These are phyloP conservation scores for Ambrosiella cleistominuta DNA, from an alignment of 2,329 filamentous ascomycete genomes.

Conservation along the genomic window DNA sequence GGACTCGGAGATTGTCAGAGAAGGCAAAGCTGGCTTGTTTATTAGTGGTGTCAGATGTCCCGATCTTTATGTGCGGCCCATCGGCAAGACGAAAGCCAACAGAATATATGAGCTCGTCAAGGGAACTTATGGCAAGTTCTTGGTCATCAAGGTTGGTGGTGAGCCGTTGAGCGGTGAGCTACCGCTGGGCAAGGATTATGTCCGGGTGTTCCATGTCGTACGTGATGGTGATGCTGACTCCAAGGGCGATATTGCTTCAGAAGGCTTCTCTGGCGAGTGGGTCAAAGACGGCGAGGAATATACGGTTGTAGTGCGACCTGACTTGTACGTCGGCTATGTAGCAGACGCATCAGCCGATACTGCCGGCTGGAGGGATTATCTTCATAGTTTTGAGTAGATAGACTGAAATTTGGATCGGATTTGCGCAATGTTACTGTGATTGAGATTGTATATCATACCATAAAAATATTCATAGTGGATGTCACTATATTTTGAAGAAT, in stretches of 20 bases:
- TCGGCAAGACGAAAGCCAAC: constrained; percentile 12
- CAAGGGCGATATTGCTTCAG: neutral
- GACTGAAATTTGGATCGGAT: neutral
- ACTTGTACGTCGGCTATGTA: constrained; percentile 25
- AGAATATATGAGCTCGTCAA: constrained; percentile 19
- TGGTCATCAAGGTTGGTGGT: constrained; percentile 16
- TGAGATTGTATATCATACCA: no score
- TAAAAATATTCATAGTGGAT: no score
- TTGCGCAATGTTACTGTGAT: neutral
- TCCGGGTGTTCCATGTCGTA: constrained; percentile 4
- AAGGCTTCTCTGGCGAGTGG: constrained; percentile 19
- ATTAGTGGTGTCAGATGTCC: constrained; percentile 24
- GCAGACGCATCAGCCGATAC: constrained; percentile 14
- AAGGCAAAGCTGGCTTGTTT: constrained; percentile 21
- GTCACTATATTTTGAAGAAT: no score
- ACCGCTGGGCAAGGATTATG: neutral
- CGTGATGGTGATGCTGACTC: neutral
- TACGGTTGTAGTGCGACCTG: constrained; percentile 22
- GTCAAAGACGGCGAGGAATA: constrained; percentile 17
- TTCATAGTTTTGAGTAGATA: constrained; percentile 9
- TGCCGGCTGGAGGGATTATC: constrained; percentile 18
- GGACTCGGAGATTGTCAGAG: constrained; percentile 20
- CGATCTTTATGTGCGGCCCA: constrained; percentile 19
- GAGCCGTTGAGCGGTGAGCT: constrained; percentile 3
- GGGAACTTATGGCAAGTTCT: constrained; percentile 19